Conservation (phyloP, 371 early-diverging fungal species). For the Zopfochytrium polystomum region DNA sequence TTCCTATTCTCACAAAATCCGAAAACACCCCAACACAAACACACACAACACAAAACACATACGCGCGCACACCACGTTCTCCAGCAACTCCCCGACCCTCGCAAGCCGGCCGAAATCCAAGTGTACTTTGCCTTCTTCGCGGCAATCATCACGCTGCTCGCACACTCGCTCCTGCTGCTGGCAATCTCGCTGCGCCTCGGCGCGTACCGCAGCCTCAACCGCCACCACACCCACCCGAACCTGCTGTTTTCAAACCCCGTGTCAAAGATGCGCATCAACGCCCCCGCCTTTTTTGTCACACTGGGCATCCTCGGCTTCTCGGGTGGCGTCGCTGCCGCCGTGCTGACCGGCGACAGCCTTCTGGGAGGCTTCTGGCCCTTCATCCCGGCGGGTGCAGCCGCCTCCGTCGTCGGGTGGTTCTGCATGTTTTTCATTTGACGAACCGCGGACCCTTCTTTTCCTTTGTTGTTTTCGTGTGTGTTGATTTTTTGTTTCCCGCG, state of each 20-base stretch:
- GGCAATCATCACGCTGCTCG: constrained; percentile 7
- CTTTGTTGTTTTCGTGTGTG: no score
- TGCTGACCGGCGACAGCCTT: constrained; percentile 13
- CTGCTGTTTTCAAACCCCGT: constrained; percentile 17
- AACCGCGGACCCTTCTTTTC: no score
- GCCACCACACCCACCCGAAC: constrained; percentile 13
- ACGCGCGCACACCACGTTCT: constrained; percentile 1
- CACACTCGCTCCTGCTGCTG: constrained; percentile 19
- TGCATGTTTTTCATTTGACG: constrained; percentile 1
- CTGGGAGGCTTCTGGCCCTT: constrained; percentile 21
- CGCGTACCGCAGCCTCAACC: constrained; percentile 12
- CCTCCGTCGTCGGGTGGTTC: constrained; percentile 13
- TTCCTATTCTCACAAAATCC: neutral
- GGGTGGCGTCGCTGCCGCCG: constrained; percentile 8
- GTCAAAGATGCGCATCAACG: constrained; percentile 17
- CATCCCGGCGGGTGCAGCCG: constrained; percentile 16
- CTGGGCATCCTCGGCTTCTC: constrained; percentile 12
- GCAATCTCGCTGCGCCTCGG: constrained; percentile 22
- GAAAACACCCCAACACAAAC: neutral
- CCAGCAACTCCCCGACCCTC: constrained; percentile 2
- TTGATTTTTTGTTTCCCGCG: no score
- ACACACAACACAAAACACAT: no score
- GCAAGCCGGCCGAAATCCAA: neutral
- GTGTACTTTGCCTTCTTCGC: constrained; percentile 7
- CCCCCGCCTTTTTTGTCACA: constrained; percentile 6